Evolutionary conservation across 768 basidiomycete species (phyloP).

Genomic region (Crassisporium funariophilum): DNA sequence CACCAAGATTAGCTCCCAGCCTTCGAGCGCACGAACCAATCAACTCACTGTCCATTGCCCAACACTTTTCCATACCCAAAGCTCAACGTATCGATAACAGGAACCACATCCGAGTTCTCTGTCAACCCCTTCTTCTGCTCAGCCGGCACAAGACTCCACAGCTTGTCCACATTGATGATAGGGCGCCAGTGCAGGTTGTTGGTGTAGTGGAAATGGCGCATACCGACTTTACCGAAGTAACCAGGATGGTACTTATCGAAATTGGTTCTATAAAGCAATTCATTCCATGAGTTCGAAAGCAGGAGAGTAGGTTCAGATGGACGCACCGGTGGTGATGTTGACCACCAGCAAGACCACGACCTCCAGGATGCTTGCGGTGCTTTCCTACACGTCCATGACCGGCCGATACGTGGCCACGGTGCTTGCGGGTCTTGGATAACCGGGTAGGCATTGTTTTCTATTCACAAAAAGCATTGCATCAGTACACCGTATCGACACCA

Average conservation of each 20-base stretch:
- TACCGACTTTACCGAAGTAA: constrained; percentile 99
- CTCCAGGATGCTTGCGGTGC: constrained; percentile 99
- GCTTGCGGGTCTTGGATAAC: constrained; percentile 97
- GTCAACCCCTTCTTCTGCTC: constrained; percentile 80
- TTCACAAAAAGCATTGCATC: constrained; percentile 20
- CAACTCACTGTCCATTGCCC: constrained; percentile 86
- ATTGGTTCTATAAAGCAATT: constrained; percentile 68
- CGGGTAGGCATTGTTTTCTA: constrained; percentile 86
- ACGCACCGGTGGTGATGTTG: constrained; percentile 96
- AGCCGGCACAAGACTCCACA: constrained; percentile 87
- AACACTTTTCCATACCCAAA: constrained; percentile 92
- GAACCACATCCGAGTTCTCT: constrained; percentile 79
- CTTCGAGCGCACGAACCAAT: neutral
- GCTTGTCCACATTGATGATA: constrained; percentile 98
- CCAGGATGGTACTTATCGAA: constrained; percentile 99
- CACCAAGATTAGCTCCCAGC: constrained; percentile 1
- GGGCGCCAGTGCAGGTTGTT: constrained; percentile 92
- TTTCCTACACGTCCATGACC: constrained; percentile 99
- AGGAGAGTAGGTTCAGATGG: neutral
- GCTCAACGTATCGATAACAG: constrained; percentile 87
- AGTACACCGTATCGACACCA: constrained; percentile 7
- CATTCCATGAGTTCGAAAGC: neutral
- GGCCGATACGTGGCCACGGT: constrained; percentile 98
- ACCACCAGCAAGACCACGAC: constrained; percentile 99
- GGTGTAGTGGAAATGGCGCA: constrained; percentile 97